Base-by-base conservation (phyloP, 2,329 filamentous ascomycete species). In the Fulvia fulva region DNA sequence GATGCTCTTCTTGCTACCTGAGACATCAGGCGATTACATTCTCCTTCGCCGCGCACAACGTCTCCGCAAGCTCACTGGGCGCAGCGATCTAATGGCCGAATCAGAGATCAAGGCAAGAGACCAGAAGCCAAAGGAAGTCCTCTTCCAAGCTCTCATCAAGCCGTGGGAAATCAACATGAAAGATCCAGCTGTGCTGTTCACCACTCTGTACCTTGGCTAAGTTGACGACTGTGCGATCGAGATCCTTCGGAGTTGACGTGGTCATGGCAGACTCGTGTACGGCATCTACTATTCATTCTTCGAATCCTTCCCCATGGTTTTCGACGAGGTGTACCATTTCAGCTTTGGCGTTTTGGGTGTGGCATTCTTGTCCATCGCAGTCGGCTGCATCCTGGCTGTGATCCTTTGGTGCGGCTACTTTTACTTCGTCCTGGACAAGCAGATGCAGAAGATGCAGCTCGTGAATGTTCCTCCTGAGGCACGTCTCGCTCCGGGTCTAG, bases 271-370 rank as follows among this genome's bases (percentile, higher is more conserved):
- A 32, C 28, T 32, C 12, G 80, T 83, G 63, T 88, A 86, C 71
- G 82, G 77, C 54, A 85, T 83, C 67, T 85, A 84, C 75, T 81
- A 81, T 61, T 75, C 75, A 16, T 87, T 81, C 73, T 88, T 88
- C 68, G 85, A 87, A 66, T 81, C 81, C n/a, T 87, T 88, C 70
- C 84, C 85, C 3, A 74, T 86, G 14, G 83, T 87, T 56, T 88
- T 85, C 69, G 77, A 79, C 2, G 77, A 77, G 41, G 75, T 80
- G 66, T 88, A 88, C 72, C 71, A 74, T 67, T 86, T 88, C 79
- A 80, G 77, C 58, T 71, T 82, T 66, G 70, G 57, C 19, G 57
- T 45, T 8, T 22, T 56, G 16, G 53, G 57, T 14, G 21, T 59
- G 12, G 21, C 37, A 5, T 59, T 53, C 25, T 74, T 84, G 51